Conservation (phyloP, 2,329 filamentous ascomycete genomes). For the Colletotrichum endophyticum region DNA sequence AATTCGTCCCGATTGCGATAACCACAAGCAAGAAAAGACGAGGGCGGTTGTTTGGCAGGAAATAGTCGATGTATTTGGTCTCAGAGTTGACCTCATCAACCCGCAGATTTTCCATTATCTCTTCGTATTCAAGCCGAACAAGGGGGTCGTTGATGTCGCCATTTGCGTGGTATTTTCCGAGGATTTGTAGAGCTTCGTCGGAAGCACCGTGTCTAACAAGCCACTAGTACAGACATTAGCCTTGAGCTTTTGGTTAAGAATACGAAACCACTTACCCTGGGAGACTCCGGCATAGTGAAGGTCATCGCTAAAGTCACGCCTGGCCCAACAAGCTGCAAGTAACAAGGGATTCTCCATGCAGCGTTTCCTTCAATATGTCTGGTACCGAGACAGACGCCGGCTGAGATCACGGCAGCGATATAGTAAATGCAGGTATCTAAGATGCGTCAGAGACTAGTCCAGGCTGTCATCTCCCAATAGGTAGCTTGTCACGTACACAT, state of each 20-base stretch:
- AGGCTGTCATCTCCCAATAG: background rate
- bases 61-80: background rate
- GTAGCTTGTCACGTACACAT: background rate
- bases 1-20: background rate
- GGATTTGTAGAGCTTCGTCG: background rate
- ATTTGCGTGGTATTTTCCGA: background rate
- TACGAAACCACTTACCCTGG: background rate
- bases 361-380: background rate
- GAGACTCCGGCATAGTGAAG: background rate
- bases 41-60: background rate
- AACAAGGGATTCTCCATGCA: background rate
- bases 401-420: background rate
- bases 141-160: background rate
- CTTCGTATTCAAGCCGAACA: background rate
- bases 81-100: background rate
- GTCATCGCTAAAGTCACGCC: background rate
- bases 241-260: background rate
- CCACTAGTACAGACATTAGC: background rate
- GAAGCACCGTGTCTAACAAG: background rate
- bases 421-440: background rate
- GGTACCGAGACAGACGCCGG: background rate
- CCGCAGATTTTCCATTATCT: background rate
- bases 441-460: background rate
- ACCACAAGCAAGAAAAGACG: background rate
- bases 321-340: background rate